Conservation (phyloP, 2,329 filamentous ascomycete genomes). For the Fusarium sp. region DNA sequence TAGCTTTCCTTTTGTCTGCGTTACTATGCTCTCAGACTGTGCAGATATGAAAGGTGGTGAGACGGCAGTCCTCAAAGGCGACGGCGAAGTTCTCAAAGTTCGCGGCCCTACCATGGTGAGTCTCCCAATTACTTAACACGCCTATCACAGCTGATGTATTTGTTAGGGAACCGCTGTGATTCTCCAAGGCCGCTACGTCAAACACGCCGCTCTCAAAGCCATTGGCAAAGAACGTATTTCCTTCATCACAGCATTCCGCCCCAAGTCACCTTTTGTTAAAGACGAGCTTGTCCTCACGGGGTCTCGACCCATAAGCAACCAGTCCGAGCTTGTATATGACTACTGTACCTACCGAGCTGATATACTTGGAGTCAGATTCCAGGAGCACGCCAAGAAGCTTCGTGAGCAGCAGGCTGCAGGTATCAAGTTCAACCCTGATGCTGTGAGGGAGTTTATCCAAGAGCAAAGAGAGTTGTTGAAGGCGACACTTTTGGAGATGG, state of each 20-base stretch:
- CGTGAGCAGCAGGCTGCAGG: constrained; percentile 15
- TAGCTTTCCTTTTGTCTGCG: constrained; percentile 75
- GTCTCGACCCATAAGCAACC: constrained; percentile 64
- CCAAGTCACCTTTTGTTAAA: constrained; percentile 61
- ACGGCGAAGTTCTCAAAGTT: constrained; percentile 66
- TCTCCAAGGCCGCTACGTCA: constrained; percentile 75
- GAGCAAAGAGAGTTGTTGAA: constrained; percentile 43
- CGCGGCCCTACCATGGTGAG: constrained; percentile 69
- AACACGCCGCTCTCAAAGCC: constrained; percentile 70
- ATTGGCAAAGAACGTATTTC: constrained; percentile 71
- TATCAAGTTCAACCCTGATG: constrained; percentile 27
- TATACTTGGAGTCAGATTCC: constrained; percentile 64
- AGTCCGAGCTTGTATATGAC: constrained; percentile 20
- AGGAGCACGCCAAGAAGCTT: constrained; percentile 26
- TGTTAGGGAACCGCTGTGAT: constrained; percentile 69
- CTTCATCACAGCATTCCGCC: constrained; percentile 74
- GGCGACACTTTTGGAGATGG: constrained; percentile 32
- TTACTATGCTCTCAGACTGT: constrained; percentile 74
- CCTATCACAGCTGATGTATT: constrained; percentile 20
- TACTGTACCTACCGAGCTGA: constrained; percentile 27
- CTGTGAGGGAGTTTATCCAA: constrained; percentile 27
- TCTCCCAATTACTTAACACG: not conserved
- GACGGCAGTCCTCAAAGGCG: constrained; percentile 66
- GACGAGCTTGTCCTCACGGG: constrained; percentile 72
- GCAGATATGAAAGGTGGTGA: constrained; percentile 72